Evolutionary conservation across 179 eudicot species (phyloP).

Genomic region (Beta lomatogona): DNA sequence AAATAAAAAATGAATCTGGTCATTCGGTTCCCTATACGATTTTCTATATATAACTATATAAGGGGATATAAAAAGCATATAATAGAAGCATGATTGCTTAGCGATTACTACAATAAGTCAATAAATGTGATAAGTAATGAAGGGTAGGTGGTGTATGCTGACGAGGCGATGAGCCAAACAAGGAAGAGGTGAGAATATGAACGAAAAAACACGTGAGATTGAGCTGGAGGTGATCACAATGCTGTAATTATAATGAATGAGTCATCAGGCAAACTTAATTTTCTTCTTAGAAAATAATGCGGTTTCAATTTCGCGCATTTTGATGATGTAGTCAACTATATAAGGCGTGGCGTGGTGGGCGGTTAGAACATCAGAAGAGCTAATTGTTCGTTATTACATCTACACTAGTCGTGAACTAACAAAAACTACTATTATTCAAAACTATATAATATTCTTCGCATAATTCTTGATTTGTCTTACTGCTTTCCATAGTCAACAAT

Average conservation of each 20-base stretch:
- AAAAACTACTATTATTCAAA: not conserved
- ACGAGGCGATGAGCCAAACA: not conserved
- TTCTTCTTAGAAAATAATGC: not conserved
- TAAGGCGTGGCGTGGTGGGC: not conserved
- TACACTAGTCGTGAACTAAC: slow-evolving; percentile 3
- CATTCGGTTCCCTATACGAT: too few relatives aligned
- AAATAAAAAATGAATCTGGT: too few relatives aligned
- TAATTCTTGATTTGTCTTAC: not conserved
- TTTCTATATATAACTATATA: not conserved
- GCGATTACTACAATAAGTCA: not conserved
- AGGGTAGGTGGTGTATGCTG: slow-evolving; percentile 9
- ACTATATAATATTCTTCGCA: not conserved
- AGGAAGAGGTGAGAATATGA: not conserved
- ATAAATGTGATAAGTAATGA: not conserved
- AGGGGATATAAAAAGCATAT: not conserved
- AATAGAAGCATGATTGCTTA: not conserved
- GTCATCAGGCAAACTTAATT: slow-evolving; percentile 4
- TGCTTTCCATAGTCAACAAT: not conserved
- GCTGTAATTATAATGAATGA: not conserved
- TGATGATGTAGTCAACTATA: not conserved
- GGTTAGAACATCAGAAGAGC: not conserved
- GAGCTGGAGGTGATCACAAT: slow-evolving; percentile 21
- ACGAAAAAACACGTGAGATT: slow-evolving; percentile 21
- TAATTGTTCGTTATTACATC: not conserved
- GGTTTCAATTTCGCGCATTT: slow-evolving; percentile 17